Percentiles rank a stretch among this genome's conserved stretches.
Conservation (phyloP, 148 eudicot genomes). For the Chenopodium album region DNA sequence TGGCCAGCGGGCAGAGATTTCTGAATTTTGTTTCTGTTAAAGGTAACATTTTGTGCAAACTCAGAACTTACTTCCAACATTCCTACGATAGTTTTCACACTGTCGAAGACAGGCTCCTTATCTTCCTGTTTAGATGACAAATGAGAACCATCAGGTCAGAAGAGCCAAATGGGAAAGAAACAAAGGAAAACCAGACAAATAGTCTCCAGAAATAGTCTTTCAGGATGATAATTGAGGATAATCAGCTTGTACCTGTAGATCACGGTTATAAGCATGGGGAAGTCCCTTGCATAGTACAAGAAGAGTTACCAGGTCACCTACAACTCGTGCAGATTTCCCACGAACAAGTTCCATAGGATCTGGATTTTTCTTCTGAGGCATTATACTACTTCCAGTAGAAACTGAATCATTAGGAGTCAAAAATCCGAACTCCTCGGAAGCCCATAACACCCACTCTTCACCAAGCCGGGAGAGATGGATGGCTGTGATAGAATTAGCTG, state of each 20-base stretch:
- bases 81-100: constrained; percentile 77
- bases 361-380: constrained; percentile 99
- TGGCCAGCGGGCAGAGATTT: constrained; percentile 93
- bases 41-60: constrained; percentile 87
- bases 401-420: constrained; percentile 86
- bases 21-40: constrained; percentile 65
- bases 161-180: background rate
- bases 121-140: constrained; percentile 65
- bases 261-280: constrained; percentile 96
- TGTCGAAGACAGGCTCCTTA: constrained; percentile 93
- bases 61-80: constrained; percentile 95
- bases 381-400: constrained; percentile 99
- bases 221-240: background rate
- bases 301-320: constrained; percentile 85
- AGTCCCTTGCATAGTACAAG: constrained; percentile 98
- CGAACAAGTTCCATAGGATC: constrained; percentile 99
- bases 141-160: background rate
- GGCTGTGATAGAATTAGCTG: constrained; percentile 89
- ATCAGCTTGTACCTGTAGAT: constrained; percentile 66
- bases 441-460: constrained; percentile 99
- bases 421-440: constrained; percentile 96
- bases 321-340: constrained; percentile 89
- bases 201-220: background rate
- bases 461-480: constrained; percentile 95
- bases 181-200: background rate